Base-by-base conservation (phyloP, 805 yeast species). In the Saccharomycopsis lassenensis region DNA sequence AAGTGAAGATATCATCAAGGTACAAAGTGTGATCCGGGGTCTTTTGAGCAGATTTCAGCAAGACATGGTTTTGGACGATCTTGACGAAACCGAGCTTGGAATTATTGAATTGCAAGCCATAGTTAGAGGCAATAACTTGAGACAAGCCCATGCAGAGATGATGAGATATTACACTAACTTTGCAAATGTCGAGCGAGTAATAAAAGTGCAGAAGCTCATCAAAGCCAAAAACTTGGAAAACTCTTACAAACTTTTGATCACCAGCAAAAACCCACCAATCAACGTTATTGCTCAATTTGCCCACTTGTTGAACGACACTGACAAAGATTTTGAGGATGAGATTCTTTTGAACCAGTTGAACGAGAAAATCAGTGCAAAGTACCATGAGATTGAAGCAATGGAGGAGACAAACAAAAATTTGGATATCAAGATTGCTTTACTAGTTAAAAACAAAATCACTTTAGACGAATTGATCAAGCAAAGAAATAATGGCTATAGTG, bases 391-490 rank as follows among this genome's bases (percentile, higher is more conserved):
- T 46, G 93, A 79, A 45, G 69, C 65, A 23, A 59, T 84, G 47
- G 94, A 87, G 56, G 69, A 69, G 33, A 77, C 75, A 38, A 73
- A 87, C 40, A 78, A 79, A 43, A 77, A 80, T 47, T 63, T 86
- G 43, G 85, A 85, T 45, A 70, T 81, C 44, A 86, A 86, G 51
- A 69, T 83, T 39, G 79, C 84, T 4, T 59, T 86, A 29, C 59
- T 91, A 26, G 84, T 79, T 46, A 82, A 77, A 50, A 85, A 82
- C 57, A 80, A 79, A 49, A 77, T 85, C 42, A 67, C 87, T 1
- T 54, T 86, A 12, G 89, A 82, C 46, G 91, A 83, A 44, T 62
- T 83, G 5, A 45, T 67, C 16, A 40, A 55, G 18, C 62, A 65
- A 58, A 58, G 67, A 46, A 61, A 60, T 38, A 57, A 52, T 21